A percentile compares a stretch with the other conserved stretches of the same genome.
Conservation (phyloP, 306 rosid species). For the Trifolium dubium region DNA sequence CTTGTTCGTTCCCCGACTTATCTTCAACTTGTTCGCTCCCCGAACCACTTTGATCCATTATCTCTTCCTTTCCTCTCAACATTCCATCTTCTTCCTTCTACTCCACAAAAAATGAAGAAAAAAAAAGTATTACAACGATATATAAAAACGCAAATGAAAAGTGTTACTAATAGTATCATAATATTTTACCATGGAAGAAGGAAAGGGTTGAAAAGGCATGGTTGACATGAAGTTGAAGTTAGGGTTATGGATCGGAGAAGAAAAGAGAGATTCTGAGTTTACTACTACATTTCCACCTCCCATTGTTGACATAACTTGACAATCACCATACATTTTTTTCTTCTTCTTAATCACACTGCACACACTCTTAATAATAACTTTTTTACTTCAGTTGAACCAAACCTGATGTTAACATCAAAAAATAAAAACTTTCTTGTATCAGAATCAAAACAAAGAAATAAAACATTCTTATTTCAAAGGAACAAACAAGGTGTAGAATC, state of each 20-base stretch:
- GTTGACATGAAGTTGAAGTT: slow-evolving; percentile 82
- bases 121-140: too few species aligned
- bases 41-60: slow-evolving; percentile 74
- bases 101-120: neutral
- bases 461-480: neutral
- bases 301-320: slow-evolving; percentile 90
- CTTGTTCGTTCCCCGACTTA: slow-evolving; percentile 77
- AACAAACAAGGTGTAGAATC: neutral
- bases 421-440: slow-evolving; percentile 32
- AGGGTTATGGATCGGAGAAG: slow-evolving; percentile 86
- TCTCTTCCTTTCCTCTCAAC: slow-evolving; percentile 72
- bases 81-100: slow-evolving; percentile 82
- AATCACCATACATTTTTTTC: slow-evolving; percentile 81
- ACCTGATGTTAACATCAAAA: slow-evolving; percentile 39
- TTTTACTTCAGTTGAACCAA: slow-evolving; percentile 38
- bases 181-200: slow-evolving; percentile 51
- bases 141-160: neutral
- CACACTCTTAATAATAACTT: neutral
- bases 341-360: slow-evolving; percentile 28
- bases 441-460: slow-evolving; percentile 40
- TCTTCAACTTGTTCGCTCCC: slow-evolving; percentile 82
- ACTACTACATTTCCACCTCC: slow-evolving; percentile 81
- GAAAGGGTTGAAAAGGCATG: slow-evolving; percentile 72
- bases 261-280: slow-evolving; percentile 66
- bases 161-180: neutral